These are phyloP conservation scores for Mucuna pruriens DNA, from an alignment of 306 rosid species.

Conservation along the genomic window DNA sequence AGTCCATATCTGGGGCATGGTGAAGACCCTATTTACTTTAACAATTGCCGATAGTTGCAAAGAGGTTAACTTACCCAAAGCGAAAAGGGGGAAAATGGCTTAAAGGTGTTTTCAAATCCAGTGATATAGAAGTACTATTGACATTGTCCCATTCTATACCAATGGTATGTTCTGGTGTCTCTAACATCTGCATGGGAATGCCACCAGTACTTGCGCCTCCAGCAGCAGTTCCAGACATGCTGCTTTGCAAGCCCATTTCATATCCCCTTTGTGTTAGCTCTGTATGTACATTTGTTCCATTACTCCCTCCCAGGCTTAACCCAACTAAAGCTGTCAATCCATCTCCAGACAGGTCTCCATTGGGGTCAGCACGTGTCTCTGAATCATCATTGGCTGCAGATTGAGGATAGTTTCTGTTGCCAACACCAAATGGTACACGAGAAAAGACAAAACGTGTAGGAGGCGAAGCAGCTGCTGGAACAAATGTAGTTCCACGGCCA, in stretches of 20 bases:
- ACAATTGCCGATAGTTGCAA: conserved; percentile 31
- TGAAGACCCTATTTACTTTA: not conserved
- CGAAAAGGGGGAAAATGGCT: conserved; percentile 98
- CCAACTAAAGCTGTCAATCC: conserved; percentile 98
- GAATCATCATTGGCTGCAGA: conserved; percentile 92
- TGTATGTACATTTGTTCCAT: conserved; percentile 58
- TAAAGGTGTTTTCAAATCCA: conserved; percentile 97
- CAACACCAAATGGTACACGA: conserved; percentile 88
- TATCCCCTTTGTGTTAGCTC: conserved; percentile 77
- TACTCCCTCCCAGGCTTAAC: conserved; percentile 79
- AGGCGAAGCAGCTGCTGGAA: conserved; percentile 83
- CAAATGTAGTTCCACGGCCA: conserved; percentile 90
- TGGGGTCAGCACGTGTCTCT: conserved; percentile 80
- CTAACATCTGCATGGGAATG: conserved; percentile 79
- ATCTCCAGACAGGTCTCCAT: conserved; percentile 83
- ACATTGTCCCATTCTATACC: conserved; percentile 90
- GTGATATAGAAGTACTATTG: conserved; percentile 73
- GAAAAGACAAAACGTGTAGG: conserved; percentile 96
- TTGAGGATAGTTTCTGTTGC: conserved; percentile 86
- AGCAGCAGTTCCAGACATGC: conserved; percentile 63
- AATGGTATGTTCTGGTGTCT: conserved; percentile 70
- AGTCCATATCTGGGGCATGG: no score
- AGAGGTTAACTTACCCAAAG: conserved; percentile 77
- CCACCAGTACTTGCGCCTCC: conserved; percentile 79
- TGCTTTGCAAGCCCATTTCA: conserved; percentile 75